Base-by-base conservation (phyloP, 345 rosid genomes). In the Diplotaxis tenuifolia region DNA sequence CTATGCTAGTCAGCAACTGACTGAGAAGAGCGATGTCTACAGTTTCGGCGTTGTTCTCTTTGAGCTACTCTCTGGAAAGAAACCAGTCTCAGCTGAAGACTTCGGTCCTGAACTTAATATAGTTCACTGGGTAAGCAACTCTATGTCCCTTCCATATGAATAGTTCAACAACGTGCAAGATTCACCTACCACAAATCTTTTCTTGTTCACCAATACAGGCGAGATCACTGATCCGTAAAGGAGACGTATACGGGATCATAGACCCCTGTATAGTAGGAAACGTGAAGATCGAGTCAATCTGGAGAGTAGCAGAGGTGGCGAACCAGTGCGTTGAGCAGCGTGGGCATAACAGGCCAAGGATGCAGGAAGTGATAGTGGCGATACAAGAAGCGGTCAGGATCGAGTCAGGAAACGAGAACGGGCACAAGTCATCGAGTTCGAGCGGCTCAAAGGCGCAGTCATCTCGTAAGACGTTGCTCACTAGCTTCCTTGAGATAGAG, bases 21-120 rank as follows among this genome's bases (percentile, higher is more conserved):
- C 98, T 0, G 92, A 92, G 73, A 96, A 92, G 78, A 96, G 99
- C 28, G 99, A 96, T 74, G 99, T 96, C 23, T 96, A 96, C 68
- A 89, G 99, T 71, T 96, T 96, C 21, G 99, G 99, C 4, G 97
- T 96, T 23, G 99, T 92, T 79, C 99, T 96, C 65, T 82, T 92
- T 38, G 99, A 96, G 64, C 79, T 92, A 58, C 85, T 96, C 65
- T 96, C 99, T 0, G 97, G 99, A 66, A 89, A 80, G 77, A 96
- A 90, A 61, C 97, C 99, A 0, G 86, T 96, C 42, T 95, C 96
- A 1, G 49, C 77, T 14, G 96, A 87, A 84, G 93, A 92, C 74
- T 96, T 90, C 29, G 98, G 97, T 25, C 79, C 93, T 16, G 97
- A 92, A 71, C 21, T 85, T 78, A 92, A 89, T 81, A 92, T 96